Conservation (phyloP, 164 flowering plant genomes). For the Vitis rotundifolia region DNA sequence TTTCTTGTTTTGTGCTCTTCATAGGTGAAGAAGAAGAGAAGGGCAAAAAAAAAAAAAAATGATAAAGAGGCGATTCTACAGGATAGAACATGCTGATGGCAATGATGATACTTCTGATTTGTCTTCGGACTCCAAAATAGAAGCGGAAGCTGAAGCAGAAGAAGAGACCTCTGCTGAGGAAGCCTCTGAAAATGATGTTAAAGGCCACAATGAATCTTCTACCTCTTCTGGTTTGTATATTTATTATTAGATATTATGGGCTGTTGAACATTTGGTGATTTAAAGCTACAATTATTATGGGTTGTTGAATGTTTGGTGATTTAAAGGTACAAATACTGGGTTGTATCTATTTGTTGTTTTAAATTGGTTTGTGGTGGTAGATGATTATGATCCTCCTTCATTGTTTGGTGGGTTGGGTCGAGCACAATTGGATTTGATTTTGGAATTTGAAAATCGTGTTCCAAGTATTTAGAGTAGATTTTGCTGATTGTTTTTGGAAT, state of each 20-base stretch:
- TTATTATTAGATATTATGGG: neutral
- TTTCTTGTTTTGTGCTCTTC: neutral
- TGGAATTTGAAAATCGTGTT: too few relatives aligned
- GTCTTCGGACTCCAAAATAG: conserved; percentile 42
- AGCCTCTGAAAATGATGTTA: neutral
- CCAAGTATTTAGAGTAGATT: too few relatives aligned
- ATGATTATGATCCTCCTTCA: too few relatives aligned
- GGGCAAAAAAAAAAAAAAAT: conserved; percentile 24
- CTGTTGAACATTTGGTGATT: neutral
- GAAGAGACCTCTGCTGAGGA: too few relatives aligned
- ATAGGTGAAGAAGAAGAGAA: too few relatives aligned
- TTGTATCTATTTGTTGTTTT: neutral
- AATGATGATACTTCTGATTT: conserved; percentile 33
- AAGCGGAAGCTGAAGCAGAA: conserved; percentile 15
- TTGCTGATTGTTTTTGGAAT: too few relatives aligned
- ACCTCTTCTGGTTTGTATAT: conserved; percentile 34
- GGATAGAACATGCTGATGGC: conserved; percentile 42
- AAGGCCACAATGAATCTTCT: conserved; percentile 15
- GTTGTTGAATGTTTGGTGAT: too few relatives aligned
- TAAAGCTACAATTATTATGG: too few relatives aligned
- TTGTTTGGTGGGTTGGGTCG: too few relatives aligned
- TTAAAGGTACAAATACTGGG: neutral
- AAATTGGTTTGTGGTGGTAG: too few relatives aligned
- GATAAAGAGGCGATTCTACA: conserved; percentile 62
- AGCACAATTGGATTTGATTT: too few relatives aligned